A percentile compares a stretch with the other conserved stretches of the same genome.
Evolutionary conservation across 1,284 basidiomycete species (phyloP).

Genomic region (Agroathelia rolfsii): DNA sequence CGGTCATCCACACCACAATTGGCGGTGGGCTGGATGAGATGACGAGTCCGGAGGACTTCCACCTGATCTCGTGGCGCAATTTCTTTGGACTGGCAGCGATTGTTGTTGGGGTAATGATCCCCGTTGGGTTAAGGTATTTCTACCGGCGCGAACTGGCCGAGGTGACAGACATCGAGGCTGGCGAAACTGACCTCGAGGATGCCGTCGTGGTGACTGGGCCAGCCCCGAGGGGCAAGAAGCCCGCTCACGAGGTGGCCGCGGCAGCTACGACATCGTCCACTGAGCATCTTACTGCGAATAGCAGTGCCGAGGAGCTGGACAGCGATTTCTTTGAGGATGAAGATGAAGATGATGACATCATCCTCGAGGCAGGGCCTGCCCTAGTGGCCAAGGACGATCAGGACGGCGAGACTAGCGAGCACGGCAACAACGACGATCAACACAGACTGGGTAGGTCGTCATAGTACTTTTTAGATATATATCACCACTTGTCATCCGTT

Average conservation of each 20-base stretch:
- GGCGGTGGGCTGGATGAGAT: conserved; percentile 91
- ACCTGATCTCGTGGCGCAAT: conserved; percentile 84
- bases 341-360: conserved; percentile 50
- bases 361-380: conserved; percentile 58
- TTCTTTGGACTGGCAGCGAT: conserved; percentile 76
- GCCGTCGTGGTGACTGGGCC: conserved; percentile 17
- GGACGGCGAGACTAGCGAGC: no score
- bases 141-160: conserved; percentile 42
- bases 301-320: no score
- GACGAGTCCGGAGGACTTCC: conserved; percentile 88
- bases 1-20: conserved; percentile 92
- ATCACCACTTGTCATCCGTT: no score
- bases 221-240: conserved; percentile 31
- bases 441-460: background rate
- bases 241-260: conserved; percentile 39
- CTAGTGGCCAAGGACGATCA: conserved; percentile 32
- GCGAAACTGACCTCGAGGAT: conserved; percentile 22
- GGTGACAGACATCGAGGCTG: conserved; percentile 36
- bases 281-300: no score
- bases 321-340: conserved; percentile 32
- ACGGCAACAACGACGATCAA: conserved; percentile 15
- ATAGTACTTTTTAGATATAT: no score
- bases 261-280: conserved; percentile 31
- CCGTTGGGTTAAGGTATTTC: conserved; percentile 77
- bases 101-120: conserved; percentile 84